Percentiles rank a stretch among this genome's conserved stretches.
phyloP scores from a whole-genome alignment of 805 yeast species.

The Saturnispora hagleri region DNA sequence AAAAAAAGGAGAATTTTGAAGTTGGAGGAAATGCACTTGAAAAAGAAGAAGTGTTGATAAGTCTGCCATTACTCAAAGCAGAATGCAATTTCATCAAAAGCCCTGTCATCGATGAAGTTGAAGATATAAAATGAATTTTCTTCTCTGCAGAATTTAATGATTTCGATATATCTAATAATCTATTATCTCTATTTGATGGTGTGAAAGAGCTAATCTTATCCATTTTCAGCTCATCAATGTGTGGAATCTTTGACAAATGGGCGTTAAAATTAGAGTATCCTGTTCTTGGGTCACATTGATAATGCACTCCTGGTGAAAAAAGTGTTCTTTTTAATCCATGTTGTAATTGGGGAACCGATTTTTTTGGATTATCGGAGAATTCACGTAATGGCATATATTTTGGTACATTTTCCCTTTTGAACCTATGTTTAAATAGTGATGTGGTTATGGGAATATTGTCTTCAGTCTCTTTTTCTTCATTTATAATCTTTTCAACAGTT shows the following conservation, averaged over 20 bases:
- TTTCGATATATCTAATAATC: slow-evolving; percentile 40
- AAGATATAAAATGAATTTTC: slow-evolving; percentile 47
- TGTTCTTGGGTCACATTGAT: slow-evolving; percentile 68
- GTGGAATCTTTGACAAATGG: slow-evolving; percentile 47
- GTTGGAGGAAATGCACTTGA: slow-evolving; percentile 36
- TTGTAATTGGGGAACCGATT: slow-evolving; percentile 44
- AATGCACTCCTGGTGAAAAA: slow-evolving; percentile 77
- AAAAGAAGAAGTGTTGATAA: slow-evolving; percentile 37
- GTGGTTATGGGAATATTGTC: background rate
- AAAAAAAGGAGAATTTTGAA: slow-evolving; percentile 32
- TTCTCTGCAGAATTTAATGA: slow-evolving; percentile 1
- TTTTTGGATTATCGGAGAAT: slow-evolving; percentile 9
- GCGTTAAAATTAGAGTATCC: slow-evolving; percentile 62
- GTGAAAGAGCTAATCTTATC: slow-evolving; percentile 45
- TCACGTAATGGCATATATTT: slow-evolving; percentile 17
- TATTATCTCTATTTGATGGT: slow-evolving; percentile 57
- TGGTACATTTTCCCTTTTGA: background rate
- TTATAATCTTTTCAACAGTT: background rate
- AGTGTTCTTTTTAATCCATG: slow-evolving; percentile 64
- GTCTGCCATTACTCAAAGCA: slow-evolving; percentile 52
- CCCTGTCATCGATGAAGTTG: slow-evolving; percentile 84
- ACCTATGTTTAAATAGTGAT: background rate
- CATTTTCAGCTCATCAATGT: slow-evolving; percentile 59
- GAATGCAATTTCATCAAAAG: slow-evolving; percentile 66
- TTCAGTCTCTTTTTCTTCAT: background rate